phyloP scores from a whole-genome alignment of 1,139 yeast genomes.

The Blastobotrys proliferans region DNA sequence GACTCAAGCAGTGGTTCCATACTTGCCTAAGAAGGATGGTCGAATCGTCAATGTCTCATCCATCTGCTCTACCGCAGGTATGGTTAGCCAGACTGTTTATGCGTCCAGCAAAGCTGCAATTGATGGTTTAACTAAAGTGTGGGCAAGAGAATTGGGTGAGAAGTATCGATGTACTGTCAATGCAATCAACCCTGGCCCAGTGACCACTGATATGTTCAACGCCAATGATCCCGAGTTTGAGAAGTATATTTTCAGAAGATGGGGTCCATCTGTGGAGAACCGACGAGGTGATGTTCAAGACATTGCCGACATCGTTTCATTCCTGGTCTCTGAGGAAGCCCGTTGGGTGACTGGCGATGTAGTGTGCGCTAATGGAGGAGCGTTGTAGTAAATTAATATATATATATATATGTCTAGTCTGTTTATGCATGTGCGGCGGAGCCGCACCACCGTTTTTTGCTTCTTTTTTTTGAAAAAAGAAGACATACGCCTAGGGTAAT shows the following conservation, averaged over 20 bases:
- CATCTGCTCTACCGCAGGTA: constrained; percentile 43
- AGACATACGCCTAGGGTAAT: too few relatives aligned
- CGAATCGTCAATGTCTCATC: constrained; percentile 57
- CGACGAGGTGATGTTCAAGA: constrained; percentile 12
- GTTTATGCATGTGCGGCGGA: too few relatives aligned
- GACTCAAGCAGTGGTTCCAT: constrained; percentile 22
- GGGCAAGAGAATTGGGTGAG: constrained; percentile 50
- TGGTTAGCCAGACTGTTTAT: constrained; percentile 59
- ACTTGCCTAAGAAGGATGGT: constrained; percentile 17
- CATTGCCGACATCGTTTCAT: constrained; percentile 15
- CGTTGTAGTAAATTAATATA: too few relatives aligned
- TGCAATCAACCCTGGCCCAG: constrained; percentile 32
- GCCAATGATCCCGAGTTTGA: constrained; percentile 11
- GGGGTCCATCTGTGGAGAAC: constrained; percentile 8
- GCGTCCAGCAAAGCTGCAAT: constrained; percentile 67
- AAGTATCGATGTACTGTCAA: constrained; percentile 23
- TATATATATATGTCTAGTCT: too few relatives aligned
- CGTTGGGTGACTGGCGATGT: constrained; percentile 14
- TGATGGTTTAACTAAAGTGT: constrained; percentile 51
- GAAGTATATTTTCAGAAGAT: constrained; percentile 3
- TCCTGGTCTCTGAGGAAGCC: constrained; percentile 11
- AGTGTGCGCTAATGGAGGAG: constrained; percentile 15
- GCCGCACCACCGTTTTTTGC: too few relatives aligned
- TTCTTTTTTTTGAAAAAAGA: too few relatives aligned
- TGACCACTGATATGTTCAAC: constrained; percentile 18